These are phyloP conservation scores for Podospora bellae-mahoneyi DNA, from an alignment of 495 filamentous ascomycete genomes.

Conservation along the genomic window DNA sequence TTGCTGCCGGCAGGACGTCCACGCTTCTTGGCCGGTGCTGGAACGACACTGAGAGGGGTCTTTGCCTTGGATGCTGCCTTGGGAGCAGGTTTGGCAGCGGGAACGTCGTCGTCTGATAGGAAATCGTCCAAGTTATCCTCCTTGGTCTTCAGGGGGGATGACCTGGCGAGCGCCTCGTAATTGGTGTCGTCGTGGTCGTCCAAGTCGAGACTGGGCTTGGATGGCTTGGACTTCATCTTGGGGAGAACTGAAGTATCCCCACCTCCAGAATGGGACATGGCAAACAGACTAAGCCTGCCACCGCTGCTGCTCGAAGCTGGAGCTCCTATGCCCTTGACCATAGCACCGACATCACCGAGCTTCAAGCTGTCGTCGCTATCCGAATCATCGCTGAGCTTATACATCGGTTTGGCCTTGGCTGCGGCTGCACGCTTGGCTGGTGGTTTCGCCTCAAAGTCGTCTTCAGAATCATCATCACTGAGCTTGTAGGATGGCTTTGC, in stretches of 20 bases:
- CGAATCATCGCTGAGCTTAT: constrained; percentile 43
- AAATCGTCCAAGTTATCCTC: constrained; percentile 59
- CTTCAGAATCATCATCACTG: constrained; percentile 1
- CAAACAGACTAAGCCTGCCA: constrained; percentile 64
- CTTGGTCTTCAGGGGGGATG: constrained; percentile 54
- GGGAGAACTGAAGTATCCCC: constrained; percentile 35
- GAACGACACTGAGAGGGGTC: constrained; percentile 33
- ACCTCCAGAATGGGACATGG: constrained; percentile 65
- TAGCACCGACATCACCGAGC: constrained; percentile 77
- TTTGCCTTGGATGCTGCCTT: constrained; percentile 42
- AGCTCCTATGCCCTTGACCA: constrained; percentile 85
- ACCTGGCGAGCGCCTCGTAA: constrained; percentile 73
- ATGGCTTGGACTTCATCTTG: constrained; percentile 52
- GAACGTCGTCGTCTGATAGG: constrained; percentile 58
- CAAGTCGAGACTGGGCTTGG: constrained; percentile 49
- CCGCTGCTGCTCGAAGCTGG: constrained; percentile 38
- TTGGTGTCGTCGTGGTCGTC: constrained; percentile 76
- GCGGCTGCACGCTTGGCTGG: constrained; percentile 40
- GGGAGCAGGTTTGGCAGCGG: constrained; percentile 39
- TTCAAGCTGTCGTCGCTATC: constrained; percentile 58
- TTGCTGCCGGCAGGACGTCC: constrained; percentile 49
- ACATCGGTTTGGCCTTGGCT: constrained; percentile 39
- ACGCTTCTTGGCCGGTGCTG: constrained; percentile 50
- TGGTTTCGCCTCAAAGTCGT: constrained; percentile 23
- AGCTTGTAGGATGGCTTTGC: constrained; percentile 10